A percentile compares a stretch with the other conserved stretches of the same genome.
Conservation (phyloP, 2,329 filamentous ascomycete species). For the Cryphonectria radicalis region DNA sequence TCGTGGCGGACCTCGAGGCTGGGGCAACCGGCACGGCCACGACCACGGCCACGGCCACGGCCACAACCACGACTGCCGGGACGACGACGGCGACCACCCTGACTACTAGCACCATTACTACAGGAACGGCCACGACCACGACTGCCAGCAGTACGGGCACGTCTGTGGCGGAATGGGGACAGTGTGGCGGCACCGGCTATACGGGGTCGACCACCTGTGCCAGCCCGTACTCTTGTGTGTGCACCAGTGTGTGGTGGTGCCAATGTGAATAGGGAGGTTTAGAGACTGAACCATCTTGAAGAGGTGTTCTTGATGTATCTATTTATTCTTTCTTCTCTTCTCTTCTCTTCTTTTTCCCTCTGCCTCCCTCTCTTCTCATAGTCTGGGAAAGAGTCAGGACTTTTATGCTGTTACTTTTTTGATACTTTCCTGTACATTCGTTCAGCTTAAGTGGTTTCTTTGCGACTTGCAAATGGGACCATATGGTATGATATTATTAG, state of each 20-base stretch:
- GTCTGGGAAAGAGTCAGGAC: not conserved
- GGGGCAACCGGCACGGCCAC: not conserved
- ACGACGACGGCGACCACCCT: constrained; percentile 19
- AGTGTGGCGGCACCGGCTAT: constrained; percentile 24
- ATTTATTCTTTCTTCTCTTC: not conserved
- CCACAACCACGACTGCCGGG: constrained; percentile 19
- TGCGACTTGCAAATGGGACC: not conserved
- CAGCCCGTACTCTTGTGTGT: constrained; percentile 19
- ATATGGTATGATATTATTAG: not conserved
- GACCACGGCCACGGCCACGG: constrained; percentile 21
- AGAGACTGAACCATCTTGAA: not conserved
- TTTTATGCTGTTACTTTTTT: not conserved
- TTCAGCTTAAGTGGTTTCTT: not conserved
- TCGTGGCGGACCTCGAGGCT: constrained; percentile 43
- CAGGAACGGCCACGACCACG: constrained; percentile 12
- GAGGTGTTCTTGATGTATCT: not conserved
- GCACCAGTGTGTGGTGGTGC: constrained; percentile 26
- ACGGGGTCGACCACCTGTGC: constrained; percentile 22
- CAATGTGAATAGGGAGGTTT: constrained; percentile 16
- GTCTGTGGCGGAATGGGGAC: constrained; percentile 20
- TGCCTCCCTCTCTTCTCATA: not conserved
- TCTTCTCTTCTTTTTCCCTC: not conserved
- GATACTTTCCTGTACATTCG: constrained; percentile 4
- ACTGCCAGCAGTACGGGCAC: constrained; percentile 21
- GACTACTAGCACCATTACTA: not conserved